These are phyloP conservation scores for Penicillium capsulatum DNA, from an alignment of 2,329 filamentous ascomycete genomes.

Conservation along the genomic window DNA sequence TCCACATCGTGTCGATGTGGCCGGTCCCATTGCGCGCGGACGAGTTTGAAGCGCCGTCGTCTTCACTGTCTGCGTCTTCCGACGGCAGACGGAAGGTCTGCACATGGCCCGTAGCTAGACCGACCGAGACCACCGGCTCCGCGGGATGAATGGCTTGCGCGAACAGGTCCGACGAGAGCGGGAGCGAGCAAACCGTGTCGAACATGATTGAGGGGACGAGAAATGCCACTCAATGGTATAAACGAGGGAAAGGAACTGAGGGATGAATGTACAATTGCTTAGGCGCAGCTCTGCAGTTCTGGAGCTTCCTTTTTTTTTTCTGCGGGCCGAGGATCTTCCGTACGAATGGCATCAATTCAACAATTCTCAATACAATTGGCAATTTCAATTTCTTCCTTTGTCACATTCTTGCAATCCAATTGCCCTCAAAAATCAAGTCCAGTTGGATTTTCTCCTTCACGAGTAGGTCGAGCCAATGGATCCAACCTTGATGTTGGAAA, in stretches of 20 bases:
- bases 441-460: background rate
- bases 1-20: constrained; percentile 78
- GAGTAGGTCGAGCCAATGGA: constrained; percentile 51
- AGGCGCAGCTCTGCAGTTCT: background rate
- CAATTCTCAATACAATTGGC: constrained; percentile 4
- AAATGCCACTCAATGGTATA: background rate
- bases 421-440: background rate
- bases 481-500: constrained; percentile 59
- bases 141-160: constrained; percentile 79
- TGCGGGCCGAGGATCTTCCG: constrained; percentile 19
- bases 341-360: no score
- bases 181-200: constrained; percentile 86
- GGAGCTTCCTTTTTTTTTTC: constrained; percentile 19
- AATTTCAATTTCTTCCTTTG: background rate
- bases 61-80: constrained; percentile 47
- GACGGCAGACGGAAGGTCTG: constrained; percentile 73
- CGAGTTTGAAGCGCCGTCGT: constrained; percentile 42
- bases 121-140: constrained; percentile 79
- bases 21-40: constrained; percentile 60
- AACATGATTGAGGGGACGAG: constrained; percentile 57
- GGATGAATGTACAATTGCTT: background rate
- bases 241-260: no score
- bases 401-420: no score
- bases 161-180: constrained; percentile 82
- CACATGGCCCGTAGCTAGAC: constrained; percentile 79